Evolutionary conservation across 73 alveolate genomes (phyloP).

Genomic region (Uronychia setigera): DNA sequence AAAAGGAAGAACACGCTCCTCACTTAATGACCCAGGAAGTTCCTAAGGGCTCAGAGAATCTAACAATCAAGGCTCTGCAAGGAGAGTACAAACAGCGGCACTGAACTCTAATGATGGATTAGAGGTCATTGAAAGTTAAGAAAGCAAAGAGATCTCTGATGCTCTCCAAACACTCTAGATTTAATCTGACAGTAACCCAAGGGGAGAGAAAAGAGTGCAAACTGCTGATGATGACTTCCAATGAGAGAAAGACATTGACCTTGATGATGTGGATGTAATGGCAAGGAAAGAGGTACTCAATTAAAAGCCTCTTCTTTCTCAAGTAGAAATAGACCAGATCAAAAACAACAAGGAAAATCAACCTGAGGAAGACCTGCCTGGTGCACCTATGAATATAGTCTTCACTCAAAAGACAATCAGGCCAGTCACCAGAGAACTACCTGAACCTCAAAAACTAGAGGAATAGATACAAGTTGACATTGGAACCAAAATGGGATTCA

Average conservation of each 20-base stretch:
- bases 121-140: background rate
- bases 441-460: too few relatives aligned
- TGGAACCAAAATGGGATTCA: slow-evolving; percentile 56
- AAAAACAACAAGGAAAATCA: background rate
- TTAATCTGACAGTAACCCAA: background rate
- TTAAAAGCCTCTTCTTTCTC: background rate
- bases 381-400: too few relatives aligned
- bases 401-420: too few relatives aligned
- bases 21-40: background rate
- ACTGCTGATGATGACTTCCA: background rate
- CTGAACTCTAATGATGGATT: background rate
- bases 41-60: background rate
- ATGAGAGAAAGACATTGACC: background rate
- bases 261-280: background rate
- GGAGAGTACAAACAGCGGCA: background rate
- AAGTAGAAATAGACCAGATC: background rate
- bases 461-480: slow-evolving; percentile 19
- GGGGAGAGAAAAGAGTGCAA: background rate
- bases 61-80: too few relatives aligned
- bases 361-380: too few relatives aligned
- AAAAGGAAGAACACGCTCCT: background rate
- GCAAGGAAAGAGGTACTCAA: background rate
- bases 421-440: too few relatives aligned
- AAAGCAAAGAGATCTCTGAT: background rate
- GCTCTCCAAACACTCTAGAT: background rate